Conservation (phyloP, 441 rosid species). For the Gossypium schwendimanii region DNA sequence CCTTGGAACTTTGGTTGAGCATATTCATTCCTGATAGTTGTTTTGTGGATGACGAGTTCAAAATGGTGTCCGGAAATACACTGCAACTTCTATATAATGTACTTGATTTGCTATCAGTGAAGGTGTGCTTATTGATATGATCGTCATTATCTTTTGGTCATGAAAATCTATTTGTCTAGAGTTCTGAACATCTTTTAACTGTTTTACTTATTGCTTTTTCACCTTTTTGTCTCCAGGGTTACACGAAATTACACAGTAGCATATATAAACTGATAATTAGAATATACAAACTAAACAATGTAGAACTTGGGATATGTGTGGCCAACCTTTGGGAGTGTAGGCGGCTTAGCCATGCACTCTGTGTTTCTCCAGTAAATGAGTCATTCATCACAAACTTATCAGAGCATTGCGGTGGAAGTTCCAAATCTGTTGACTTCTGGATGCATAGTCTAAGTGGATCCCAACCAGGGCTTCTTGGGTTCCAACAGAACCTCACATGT, state of each 20-base stretch:
- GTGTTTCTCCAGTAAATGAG: conserved; percentile 67
- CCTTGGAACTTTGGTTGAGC: conserved; percentile 52
- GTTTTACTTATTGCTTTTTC: background rate
- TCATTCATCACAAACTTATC: conserved; percentile 41
- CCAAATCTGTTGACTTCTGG: conserved; percentile 60
- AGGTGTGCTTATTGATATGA: conserved; percentile 39
- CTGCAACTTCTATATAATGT: conserved; percentile 51
- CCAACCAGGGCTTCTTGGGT: conserved; percentile 49
- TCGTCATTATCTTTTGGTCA: conserved; percentile 10
- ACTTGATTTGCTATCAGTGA: conserved; percentile 61
- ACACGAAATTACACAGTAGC: conserved; percentile 35
- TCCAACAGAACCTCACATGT: conserved; percentile 48
- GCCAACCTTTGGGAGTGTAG: conserved; percentile 71
- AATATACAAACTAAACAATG: conserved; percentile 42
- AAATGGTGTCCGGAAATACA: conserved; percentile 33
- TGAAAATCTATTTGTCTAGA: background rate
- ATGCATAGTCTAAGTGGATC: conserved; percentile 56
- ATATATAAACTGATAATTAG: conserved; percentile 55
- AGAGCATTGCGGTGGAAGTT: conserved; percentile 42
- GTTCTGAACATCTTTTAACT: conserved; percentile 1
- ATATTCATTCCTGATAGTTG: conserved; percentile 31
- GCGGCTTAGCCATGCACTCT: conserved; percentile 82
- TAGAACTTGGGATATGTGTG: conserved; percentile 48
- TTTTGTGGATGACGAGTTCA: conserved; percentile 24
- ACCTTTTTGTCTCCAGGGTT: conserved; percentile 47